Conservation (phyloP, 2,329 filamentous ascomycete species). For the Diatrype stigma region DNA sequence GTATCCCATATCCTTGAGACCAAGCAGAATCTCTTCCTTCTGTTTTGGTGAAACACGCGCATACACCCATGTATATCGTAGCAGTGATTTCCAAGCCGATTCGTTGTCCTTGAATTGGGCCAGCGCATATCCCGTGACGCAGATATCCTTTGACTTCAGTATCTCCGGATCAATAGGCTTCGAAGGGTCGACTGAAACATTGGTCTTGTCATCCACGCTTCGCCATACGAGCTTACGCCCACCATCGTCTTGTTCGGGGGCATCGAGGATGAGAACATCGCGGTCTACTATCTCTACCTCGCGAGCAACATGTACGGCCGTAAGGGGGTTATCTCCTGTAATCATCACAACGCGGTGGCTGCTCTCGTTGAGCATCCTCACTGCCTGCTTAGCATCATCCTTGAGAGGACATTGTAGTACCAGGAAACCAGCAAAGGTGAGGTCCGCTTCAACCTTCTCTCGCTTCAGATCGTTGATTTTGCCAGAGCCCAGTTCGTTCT, state of each 20-base stretch:
- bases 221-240: conserved; percentile 87
- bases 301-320: conserved; percentile 89
- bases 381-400: conserved; percentile 88
- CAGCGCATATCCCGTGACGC: conserved; percentile 91
- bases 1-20: conserved; percentile 93
- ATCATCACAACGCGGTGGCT: conserved; percentile 99
- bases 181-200: conserved; percentile 78
- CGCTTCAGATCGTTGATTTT: conserved; percentile 93
- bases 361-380: conserved; percentile 97
- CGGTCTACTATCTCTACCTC: conserved; percentile 97
- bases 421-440: conserved; percentile 91
- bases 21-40: conserved; percentile 97
- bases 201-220: conserved; percentile 86
- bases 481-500: conserved; percentile 74
- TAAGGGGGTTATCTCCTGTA: conserved; percentile 95
- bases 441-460: conserved; percentile 79
- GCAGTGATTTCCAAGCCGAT: conserved; percentile 67
- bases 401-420: conserved; percentile 95
- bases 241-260: conserved; percentile 81
- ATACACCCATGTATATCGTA: conserved; percentile 94
- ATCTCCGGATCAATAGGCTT: conserved; percentile 79
- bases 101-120: conserved; percentile 78
- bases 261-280: conserved; percentile 90
- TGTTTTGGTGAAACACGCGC: conserved; percentile 97
- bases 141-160: conserved; percentile 81